Conservation (phyloP, 345 rosid species). For the Passiflora organensis region DNA sequence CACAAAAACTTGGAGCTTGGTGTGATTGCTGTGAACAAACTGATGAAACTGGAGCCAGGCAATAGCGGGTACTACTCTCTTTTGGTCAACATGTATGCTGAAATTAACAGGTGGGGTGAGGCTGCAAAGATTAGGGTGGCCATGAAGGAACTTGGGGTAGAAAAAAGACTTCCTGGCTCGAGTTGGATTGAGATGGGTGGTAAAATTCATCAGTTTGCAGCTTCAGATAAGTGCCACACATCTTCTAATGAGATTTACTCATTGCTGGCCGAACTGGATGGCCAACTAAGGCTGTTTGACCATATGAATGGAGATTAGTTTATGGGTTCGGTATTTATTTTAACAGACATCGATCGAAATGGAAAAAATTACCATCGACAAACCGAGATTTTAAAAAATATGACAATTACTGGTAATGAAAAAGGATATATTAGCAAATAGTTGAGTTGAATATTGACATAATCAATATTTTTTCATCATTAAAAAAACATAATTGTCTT, state of each 20-base stretch:
- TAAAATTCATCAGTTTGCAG: conserved; percentile 48
- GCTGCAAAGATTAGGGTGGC: conserved; percentile 47
- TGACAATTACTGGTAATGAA: too few species aligned
- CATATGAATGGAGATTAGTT: not conserved
- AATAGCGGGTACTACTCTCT: conserved; percentile 56
- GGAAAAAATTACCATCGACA: too few species aligned
- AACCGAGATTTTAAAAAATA: too few species aligned
- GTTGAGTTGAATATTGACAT: too few species aligned
- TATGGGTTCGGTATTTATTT: too few species aligned
- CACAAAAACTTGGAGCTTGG: conserved; percentile 63
- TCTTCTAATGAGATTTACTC: conserved; percentile 42
- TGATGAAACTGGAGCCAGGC: conserved; percentile 58
- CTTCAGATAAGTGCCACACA: conserved; percentile 52
- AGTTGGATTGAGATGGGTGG: conserved; percentile 63
- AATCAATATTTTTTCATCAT: too few species aligned
- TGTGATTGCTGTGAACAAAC: conserved; percentile 38
- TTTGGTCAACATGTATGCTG: conserved; percentile 59
- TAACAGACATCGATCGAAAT: too few species aligned
- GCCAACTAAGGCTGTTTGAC: conserved; percentile 37
- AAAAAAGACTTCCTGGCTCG: conserved; percentile 55
- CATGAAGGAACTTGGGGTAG: conserved; percentile 54
- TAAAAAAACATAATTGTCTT: too few species aligned
- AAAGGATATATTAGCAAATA: too few species aligned
- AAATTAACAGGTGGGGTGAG: conserved; percentile 60
- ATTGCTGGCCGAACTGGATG: conserved; percentile 46